Percentiles rank a stretch among this genome's conserved stretches.
Conservation (phyloP, 2,329 filamentous ascomycete genomes). For the Botrytis galanthina region DNA sequence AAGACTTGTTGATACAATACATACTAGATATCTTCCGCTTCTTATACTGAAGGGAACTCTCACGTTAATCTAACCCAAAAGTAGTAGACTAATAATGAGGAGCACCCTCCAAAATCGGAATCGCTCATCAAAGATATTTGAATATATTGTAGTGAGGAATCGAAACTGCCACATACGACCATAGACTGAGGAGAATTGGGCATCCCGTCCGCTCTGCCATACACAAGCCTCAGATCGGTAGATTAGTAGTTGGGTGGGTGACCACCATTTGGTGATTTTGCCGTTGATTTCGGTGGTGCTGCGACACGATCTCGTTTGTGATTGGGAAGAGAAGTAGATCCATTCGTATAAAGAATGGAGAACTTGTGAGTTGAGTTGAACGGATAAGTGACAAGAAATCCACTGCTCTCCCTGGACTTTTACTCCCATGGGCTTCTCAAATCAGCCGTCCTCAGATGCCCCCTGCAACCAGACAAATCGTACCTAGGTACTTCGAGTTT, state of each 20-base stretch:
- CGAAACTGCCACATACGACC: background rate
- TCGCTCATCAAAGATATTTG: accelerated
- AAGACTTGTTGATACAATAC: background rate
- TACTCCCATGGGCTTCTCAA: background rate
- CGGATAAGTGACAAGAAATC: background rate
- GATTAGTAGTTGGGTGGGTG: background rate
- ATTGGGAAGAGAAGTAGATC: background rate
- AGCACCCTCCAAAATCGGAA: too few species aligned
- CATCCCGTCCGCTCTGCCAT: background rate
- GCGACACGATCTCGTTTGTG: background rate
- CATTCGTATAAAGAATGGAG: background rate
- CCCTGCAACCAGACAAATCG: too few species aligned
- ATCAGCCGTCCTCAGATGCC: too few species aligned
- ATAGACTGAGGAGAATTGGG: background rate
- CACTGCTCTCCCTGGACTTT: background rate
- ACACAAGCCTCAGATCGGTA: background rate
- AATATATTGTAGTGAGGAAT: background rate
- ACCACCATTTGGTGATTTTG: background rate
- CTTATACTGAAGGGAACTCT: background rate
- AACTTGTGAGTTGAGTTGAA: background rate
- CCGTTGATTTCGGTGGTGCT: background rate
- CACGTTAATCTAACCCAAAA: background rate
- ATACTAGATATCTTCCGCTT: background rate
- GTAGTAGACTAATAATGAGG: accelerated
- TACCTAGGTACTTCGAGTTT: too few species aligned